phyloP scores from a whole-genome alignment of 225 moss, liverwort and hornwort species.

The Climacium dendroides region DNA sequence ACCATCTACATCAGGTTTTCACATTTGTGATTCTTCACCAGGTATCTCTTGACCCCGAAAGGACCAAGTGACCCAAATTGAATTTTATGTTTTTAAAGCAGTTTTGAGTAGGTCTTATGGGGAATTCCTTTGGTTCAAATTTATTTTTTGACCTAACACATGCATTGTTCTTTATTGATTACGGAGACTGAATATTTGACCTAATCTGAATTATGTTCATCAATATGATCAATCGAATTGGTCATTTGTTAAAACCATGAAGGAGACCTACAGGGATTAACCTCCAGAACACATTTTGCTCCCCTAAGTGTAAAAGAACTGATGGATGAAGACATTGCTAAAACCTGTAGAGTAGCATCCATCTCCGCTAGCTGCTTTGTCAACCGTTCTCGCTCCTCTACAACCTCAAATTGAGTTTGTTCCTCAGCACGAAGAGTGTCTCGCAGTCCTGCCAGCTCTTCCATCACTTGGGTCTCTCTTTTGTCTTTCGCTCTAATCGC shows the following conservation, averaged over 20 bases:
- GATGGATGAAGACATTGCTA: not conserved
- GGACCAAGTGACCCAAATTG: not conserved
- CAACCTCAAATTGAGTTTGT: constrained; percentile 58
- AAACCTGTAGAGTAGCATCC: constrained; percentile 46
- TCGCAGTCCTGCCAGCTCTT: constrained; percentile 76
- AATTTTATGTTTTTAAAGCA: not conserved
- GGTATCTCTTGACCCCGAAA: not conserved
- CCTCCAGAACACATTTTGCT: not conserved
- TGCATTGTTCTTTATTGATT: not conserved
- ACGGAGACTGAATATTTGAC: not conserved
- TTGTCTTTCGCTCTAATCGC: constrained; percentile 71
- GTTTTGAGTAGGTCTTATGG: not conserved
- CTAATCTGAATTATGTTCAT: not conserved
- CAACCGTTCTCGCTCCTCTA: constrained; percentile 73
- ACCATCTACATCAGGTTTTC: not conserved
- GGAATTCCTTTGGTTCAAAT: not conserved
- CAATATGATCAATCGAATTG: not conserved
- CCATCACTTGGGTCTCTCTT: constrained; percentile 68
- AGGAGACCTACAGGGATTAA: not conserved
- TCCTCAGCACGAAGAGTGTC: constrained; percentile 76
- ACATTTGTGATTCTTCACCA: not conserved
- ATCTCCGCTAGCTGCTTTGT: constrained; percentile 58
- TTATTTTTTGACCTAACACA: not conserved
- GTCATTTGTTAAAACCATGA: not conserved
- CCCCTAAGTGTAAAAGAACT: not conserved